A percentile compares a stretch with the other conserved stretches of the same genome.
Evolutionary conservation across 352 stramenopile species (phyloP).

Genomic region (Phytophthora meadii): DNA sequence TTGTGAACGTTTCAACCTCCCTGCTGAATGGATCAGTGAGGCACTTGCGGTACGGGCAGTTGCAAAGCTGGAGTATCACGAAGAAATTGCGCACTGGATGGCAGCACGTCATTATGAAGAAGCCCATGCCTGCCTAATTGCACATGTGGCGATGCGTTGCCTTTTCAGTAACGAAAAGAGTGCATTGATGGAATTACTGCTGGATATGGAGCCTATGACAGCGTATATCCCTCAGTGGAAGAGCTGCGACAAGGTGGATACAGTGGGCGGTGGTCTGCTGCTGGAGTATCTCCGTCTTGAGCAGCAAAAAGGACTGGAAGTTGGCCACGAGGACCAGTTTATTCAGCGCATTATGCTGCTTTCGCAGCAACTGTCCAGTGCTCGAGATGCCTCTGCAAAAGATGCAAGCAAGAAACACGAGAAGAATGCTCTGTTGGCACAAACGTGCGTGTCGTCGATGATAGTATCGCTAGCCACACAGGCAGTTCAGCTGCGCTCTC

Average conservation of each 20-base stretch:
- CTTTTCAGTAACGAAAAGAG: slow-evolving; percentile 74
- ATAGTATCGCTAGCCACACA: slow-evolving; percentile 64
- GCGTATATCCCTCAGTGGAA: slow-evolving; percentile 73
- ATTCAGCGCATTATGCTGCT: slow-evolving; percentile 67
- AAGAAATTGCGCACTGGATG: slow-evolving; percentile 84
- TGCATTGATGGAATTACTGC: slow-evolving; percentile 57
- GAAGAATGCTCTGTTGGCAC: slow-evolving; percentile 43
- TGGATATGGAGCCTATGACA: slow-evolving; percentile 62
- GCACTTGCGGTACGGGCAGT: slow-evolving; percentile 65
- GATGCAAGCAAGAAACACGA: slow-evolving; percentile 10
- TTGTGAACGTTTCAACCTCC: slow-evolving; percentile 54
- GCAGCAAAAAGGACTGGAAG: slow-evolving; percentile 60
- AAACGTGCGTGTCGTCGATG: slow-evolving; percentile 71
- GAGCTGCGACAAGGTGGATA: slow-evolving; percentile 49
- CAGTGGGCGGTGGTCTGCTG: slow-evolving; percentile 65
- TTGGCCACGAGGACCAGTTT: slow-evolving; percentile 62
- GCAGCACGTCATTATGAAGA: slow-evolving; percentile 62
- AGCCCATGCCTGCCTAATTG: slow-evolving; percentile 68
- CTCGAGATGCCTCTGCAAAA: slow-evolving; percentile 40
- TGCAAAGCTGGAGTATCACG: slow-evolving; percentile 53
- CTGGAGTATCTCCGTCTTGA: slow-evolving; percentile 80
- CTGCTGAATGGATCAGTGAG: slow-evolving; percentile 75
- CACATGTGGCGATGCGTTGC: slow-evolving; percentile 61
- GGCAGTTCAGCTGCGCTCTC: slow-evolving; percentile 56
- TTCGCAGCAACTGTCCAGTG: slow-evolving; percentile 57